Evolutionary conservation across 1,139 yeast species (phyloP), one percentile per base, ranked within the genome.

Genomic region (Magnusiomyces suaveolens): DNA sequence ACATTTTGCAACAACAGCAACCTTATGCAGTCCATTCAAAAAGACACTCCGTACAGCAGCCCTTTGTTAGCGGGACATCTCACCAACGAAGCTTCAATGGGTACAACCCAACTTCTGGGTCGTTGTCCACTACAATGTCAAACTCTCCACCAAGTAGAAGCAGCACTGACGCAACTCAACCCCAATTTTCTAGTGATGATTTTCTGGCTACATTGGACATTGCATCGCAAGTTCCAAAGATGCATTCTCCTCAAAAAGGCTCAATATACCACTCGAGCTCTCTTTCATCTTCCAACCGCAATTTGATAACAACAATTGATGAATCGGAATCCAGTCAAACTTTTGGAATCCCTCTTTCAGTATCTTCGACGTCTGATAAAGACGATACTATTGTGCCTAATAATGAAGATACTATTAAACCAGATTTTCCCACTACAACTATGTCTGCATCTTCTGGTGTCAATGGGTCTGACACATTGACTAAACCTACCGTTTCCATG

Each of bases 401-500:
- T 6, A 38, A 38, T 38, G 43, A 4, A 6, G 43, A 12, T 29
- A 29, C 36, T 29, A 6, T 16, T 4, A 38, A 38, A 18, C 6
- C 43, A 14, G 43, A 38, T 38, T 38, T 18, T 38, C 20, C 18
- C n/a, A 18, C 43, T 16, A 38, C 8, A 29, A 6, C 36, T 12
- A 29, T 12, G 6, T 29, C 12, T 29, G 36, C 12, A 12, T 12
- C 36, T 12, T 29, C 36, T 29, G 36, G 36, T 29, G 12, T 12
- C 36, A 29, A 8, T 6, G 36, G 12, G 12, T 8, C 36, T 8
- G 36, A 29, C 12, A 8, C 36, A 8, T 29, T 6, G 36, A 8
- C 36, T 8, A 29, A 29, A 29, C 36, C 36, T 8, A 29, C 12
- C 36, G 33, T 54, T 49, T 24, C 52, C 20, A 48, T 48, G 51